Percentiles rank a stretch among this genome's conserved stretches.
Evolutionary conservation across 768 basidiomycete genomes (phyloP).

Genomic region (Rhodosporidiobolus sp.): DNA sequence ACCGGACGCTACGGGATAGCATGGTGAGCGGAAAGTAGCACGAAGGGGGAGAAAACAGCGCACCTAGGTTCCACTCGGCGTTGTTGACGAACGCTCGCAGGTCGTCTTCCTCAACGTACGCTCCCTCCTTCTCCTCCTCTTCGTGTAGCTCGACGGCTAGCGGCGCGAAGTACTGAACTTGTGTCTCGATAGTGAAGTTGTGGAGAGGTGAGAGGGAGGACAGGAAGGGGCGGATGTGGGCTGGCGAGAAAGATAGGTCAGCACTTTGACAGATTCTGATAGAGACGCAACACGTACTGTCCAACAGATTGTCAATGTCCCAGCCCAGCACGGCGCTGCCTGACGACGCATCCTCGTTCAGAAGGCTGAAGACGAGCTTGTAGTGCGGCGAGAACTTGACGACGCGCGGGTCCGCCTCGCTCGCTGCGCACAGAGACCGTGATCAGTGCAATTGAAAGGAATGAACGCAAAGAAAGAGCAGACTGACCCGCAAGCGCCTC

Average conservation of each 20-base stretch:
- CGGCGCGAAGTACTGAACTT: slow-evolving; percentile 87
- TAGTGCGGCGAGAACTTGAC: slow-evolving; percentile 77
- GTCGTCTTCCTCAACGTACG: slow-evolving; percentile 71
- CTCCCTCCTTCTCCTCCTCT: slow-evolving; percentile 49
- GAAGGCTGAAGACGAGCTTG: slow-evolving; percentile 82
- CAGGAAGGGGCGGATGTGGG: slow-evolving; percentile 65
- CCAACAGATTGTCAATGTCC: slow-evolving; percentile 66
- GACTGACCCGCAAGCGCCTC: background rate
- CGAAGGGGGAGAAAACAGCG: slow-evolving; percentile 34
- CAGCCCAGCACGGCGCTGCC: slow-evolving; percentile 61
- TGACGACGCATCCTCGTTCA: slow-evolving; percentile 81
- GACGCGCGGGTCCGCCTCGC: slow-evolving; percentile 52
- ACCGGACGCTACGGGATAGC: slow-evolving; percentile 66
- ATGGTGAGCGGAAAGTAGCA: background rate
- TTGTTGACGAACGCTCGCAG: slow-evolving; percentile 92
- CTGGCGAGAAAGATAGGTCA: slow-evolving; percentile 50
- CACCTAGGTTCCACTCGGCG: slow-evolving; percentile 91
- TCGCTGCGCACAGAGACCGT: background rate
- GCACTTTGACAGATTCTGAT: background rate
- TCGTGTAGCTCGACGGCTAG: slow-evolving; percentile 69
- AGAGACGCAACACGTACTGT: slow-evolving; percentile 55
- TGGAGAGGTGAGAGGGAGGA: slow-evolving; percentile 64
- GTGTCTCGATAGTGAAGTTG: slow-evolving; percentile 91
- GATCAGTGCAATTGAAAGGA: background rate
- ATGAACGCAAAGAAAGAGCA: too few relatives aligned